Percentiles rank a stretch among this genome's conserved stretches.
Conservation (phyloP, 805 yeast species). For the Wickerhamiella dianesei region DNA sequence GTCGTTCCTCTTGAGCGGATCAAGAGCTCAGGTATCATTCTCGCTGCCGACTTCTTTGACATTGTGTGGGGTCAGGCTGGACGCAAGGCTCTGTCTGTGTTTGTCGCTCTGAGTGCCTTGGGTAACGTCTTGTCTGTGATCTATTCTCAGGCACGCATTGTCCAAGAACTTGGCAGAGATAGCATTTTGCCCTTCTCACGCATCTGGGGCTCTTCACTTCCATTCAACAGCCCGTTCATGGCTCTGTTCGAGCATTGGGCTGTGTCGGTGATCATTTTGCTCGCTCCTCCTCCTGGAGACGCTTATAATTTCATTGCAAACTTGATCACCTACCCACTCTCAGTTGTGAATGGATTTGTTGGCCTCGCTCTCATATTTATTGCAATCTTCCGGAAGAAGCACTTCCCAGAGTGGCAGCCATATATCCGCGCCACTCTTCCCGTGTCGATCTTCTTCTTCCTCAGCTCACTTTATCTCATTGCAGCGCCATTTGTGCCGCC, state of each 20-base stretch:
- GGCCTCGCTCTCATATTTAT: slow-evolving; percentile 52
- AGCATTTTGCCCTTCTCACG: slow-evolving; percentile 63
- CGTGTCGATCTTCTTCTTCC: slow-evolving; percentile 46
- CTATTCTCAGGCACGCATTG: slow-evolving; percentile 68
- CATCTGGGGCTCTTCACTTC: slow-evolving; percentile 56
- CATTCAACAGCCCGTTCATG: slow-evolving; percentile 58
- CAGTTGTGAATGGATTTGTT: slow-evolving; percentile 55
- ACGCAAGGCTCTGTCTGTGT: slow-evolving; percentile 59
- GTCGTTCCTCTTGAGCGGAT: slow-evolving; percentile 35
- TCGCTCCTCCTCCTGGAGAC: slow-evolving; percentile 79
- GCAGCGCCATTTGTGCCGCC: slow-evolving; percentile 76
- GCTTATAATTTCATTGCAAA: slow-evolving; percentile 72
- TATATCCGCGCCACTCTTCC: slow-evolving; percentile 30
- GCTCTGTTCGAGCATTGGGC: slow-evolving; percentile 69
- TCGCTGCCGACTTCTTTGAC: slow-evolving; percentile 65
- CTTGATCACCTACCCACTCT: slow-evolving; percentile 68
- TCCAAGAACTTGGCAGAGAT: slow-evolving; percentile 72
- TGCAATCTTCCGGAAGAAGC: slow-evolving; percentile 57
- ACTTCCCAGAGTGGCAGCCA: slow-evolving; percentile 54
- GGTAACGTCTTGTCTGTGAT: slow-evolving; percentile 75
- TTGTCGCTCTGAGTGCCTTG: slow-evolving; percentile 67
- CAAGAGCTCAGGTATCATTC: slow-evolving; percentile 45
- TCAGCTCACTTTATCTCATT: slow-evolving; percentile 53
- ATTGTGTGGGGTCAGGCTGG: slow-evolving; percentile 58
- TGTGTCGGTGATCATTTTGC: slow-evolving; percentile 56